These are phyloP conservation scores for Ophiostoma australiae DNA, from an alignment of 2,329 filamentous ascomycete species.

Conservation along the genomic window DNA sequence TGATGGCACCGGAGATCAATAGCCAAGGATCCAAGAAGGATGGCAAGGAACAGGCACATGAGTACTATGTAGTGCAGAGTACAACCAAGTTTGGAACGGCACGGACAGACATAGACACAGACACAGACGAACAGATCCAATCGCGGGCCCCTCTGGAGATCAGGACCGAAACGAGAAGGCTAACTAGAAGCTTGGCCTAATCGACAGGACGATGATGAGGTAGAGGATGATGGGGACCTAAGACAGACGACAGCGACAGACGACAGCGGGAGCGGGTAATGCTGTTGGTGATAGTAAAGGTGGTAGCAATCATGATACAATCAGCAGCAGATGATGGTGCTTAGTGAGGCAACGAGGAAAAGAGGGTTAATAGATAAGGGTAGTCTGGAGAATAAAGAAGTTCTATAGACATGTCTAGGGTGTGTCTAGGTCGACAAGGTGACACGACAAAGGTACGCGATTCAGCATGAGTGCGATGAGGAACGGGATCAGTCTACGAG, in stretches of 20 bases:
- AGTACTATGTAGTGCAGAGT: background rate
- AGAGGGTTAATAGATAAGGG: background rate
- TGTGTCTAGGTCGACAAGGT: background rate
- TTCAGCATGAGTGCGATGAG: background rate
- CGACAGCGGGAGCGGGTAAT: background rate
- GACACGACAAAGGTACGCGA: background rate
- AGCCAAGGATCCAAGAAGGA: background rate
- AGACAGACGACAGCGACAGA: background rate
- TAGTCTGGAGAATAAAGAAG: background rate
- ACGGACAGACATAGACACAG: too few relatives aligned
- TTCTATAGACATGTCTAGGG: background rate
- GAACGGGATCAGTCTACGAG: background rate
- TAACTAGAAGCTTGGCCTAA: background rate
- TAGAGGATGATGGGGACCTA: too few relatives aligned
- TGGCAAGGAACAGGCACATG: background rate
- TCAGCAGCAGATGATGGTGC: too few relatives aligned
- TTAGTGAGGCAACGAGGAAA: background rate
- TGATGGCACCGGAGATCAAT: background rate
- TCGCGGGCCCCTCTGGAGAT: background rate
- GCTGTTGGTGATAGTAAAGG: background rate
- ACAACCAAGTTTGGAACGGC: background rate
- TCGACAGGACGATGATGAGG: background rate
- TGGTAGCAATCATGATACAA: too few relatives aligned
- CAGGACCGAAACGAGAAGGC: constrained; percentile 6
- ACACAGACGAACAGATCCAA: background rate